Evolutionary conservation across 495 filamentous ascomycete genomes (phyloP), one percentile per base, ranked within the genome.

Genomic region (Staphylotrichum tortipilum): DNA sequence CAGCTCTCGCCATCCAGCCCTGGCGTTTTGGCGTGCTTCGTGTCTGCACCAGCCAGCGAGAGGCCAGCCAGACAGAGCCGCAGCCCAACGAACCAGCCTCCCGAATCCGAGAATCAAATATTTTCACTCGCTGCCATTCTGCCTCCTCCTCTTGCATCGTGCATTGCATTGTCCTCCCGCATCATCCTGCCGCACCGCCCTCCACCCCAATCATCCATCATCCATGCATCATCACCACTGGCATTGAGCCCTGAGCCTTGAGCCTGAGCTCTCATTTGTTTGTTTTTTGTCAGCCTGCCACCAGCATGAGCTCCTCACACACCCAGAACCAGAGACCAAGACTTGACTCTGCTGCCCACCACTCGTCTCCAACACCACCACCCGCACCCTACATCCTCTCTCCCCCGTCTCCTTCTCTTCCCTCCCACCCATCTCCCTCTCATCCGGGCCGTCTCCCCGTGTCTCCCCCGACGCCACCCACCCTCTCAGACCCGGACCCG

Each of bases 401-500:
- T 17, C 63, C 65, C 24, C 60, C 59, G 9, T 61, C 48, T 29
- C n/a, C 39, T 36, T 22, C 22, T n/a, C n/a, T 66, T 10, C 68
- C 66, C 7, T 62, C 64, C n/a, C 63, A 64, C 24, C 60, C 59
- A 8, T 61, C 48, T 29, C n/a, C 39, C 31, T 22, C 22, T n/a
- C n/a, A n/a, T n/a, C 26, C 41, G 28, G 40, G 11, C 36, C 46
- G 18, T 36, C 53, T 5, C 12, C 41, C 36, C 31, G 18, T 24
- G 1, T 43, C 37, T 0, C 19, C 31, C 19, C 31, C 15, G 38
- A n/a, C n/a, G n/a, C 24, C 47, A 1, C 19, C 68, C 15, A 41
- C 60, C 5, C 46, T 56, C 7, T 68, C 70, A 22, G 60, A 68
- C 28, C 55, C 62, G 38, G 66, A 70, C 46, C n/a, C n/a, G n/a